Base-by-base conservation (phyloP, 2,329 filamentous ascomycete species). In the Botryotinia convoluta region DNA sequence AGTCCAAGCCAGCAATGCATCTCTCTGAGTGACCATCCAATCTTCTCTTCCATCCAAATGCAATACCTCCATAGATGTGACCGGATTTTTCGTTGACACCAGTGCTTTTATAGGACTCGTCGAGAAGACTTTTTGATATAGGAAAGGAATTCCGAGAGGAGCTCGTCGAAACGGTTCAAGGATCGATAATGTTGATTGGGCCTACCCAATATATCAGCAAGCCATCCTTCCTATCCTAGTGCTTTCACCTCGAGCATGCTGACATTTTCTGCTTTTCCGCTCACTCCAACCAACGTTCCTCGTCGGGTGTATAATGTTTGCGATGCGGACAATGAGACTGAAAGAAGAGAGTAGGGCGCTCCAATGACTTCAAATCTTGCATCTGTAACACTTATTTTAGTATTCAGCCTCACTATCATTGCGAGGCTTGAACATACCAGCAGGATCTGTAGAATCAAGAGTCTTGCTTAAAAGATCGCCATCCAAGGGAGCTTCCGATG, bases 301-400 rank as follows among this genome's bases (percentile, higher is more conserved):
- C 94, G 90, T 78, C 95, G 89, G 35, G 96, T 98, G 83, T 96
- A 98, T 68, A 99, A 90, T 79, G 93, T 92, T 83, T 98, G 95
- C 45, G 95, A 98, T 60, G 96, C 93, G 51, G 96, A 97, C 70
- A 99, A 89, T 12, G 92, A 93, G 77, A 97, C 95, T 35, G 95
- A 98, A 78, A 99, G 91, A 76, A 99, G 90, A 72, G 96, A 98
- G 83, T 96, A 96, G 1, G 95, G 94, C 37, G 93, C 89, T 75
- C 96, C 96, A 76, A 99, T 86, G 65, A 98, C 94, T 83, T 98
- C 94, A 83, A 99, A 99, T 73, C 91, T 91, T 72, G 96, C 96
- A 88, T 98, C 96, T 98, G 44, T 22, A 78, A 69, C 45, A 39
- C 18, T 9, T 45, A 32, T 22, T 45, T 69, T 70, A 73, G 64